Conservation (phyloP, 2,329 filamentous ascomycete species). For the Fusarium burgessii region DNA sequence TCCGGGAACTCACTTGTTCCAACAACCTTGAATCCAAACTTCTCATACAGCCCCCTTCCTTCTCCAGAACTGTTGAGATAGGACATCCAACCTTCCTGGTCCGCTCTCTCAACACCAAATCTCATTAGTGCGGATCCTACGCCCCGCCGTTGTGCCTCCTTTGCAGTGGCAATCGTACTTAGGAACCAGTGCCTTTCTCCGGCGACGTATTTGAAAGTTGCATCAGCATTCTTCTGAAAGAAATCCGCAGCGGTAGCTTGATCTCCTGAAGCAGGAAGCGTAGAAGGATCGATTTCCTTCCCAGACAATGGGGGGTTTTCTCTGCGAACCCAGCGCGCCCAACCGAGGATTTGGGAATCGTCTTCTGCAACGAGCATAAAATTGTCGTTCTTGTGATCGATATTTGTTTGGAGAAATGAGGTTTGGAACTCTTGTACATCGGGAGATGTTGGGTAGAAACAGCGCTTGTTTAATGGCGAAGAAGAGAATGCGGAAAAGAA, state of each 20-base stretch:
- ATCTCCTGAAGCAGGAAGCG: constrained; percentile 45
- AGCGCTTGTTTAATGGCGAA: constrained; percentile 48
- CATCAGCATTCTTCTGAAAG: constrained; percentile 52
- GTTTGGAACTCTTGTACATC: constrained; percentile 37
- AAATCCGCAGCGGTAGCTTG: constrained; percentile 54
- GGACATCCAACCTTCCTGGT: constrained; percentile 45
- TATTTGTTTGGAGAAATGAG: constrained; percentile 40
- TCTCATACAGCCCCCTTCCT: constrained; percentile 47
- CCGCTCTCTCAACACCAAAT: constrained; percentile 49
- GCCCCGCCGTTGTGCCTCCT: constrained; percentile 49
- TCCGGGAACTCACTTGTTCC: constrained; percentile 39
- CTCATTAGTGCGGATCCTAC: constrained; percentile 51
- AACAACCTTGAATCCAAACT: constrained; percentile 46
- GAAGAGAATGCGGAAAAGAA: constrained; percentile 49
- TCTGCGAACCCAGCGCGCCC: constrained; percentile 52
- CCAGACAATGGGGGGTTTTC: constrained; percentile 26
- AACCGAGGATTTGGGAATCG: constrained; percentile 46
- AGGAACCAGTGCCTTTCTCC: constrained; percentile 50
- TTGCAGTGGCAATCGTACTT: constrained; percentile 49
- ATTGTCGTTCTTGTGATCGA: constrained; percentile 47
- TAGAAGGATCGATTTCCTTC: constrained; percentile 41
- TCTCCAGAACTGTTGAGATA: constrained; percentile 48
- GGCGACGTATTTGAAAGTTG: constrained; percentile 42
- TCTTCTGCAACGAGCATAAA: constrained; percentile 49
- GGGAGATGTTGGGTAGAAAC: constrained; percentile 46